Conservation (phyloP, 129 eudicot genomes). For the Centrapalus pauciflorus region DNA sequence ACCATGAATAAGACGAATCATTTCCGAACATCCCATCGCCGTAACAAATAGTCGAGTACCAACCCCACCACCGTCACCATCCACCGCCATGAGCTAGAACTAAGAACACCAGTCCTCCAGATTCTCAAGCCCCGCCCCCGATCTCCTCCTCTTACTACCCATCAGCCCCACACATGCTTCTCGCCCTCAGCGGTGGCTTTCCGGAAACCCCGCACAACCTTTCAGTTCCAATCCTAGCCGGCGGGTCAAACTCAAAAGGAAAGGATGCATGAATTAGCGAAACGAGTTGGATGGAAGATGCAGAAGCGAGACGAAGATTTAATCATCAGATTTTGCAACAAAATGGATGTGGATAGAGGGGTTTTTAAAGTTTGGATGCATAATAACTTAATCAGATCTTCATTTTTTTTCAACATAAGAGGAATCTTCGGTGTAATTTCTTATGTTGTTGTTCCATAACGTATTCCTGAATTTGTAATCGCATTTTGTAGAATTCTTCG, state of each 20-base stretch:
- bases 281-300: slow-evolving; percentile 81
- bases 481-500: slow-evolving; percentile 17
- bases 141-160: slow-evolving; percentile 84
- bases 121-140: slow-evolving; percentile 83
- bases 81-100: slow-evolving; percentile 46
- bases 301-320: slow-evolving; percentile 58
- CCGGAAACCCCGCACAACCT: slow-evolving; percentile 13
- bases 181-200: slow-evolving; percentile 62
- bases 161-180: slow-evolving; percentile 85
- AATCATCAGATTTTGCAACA: slow-evolving; percentile 43
- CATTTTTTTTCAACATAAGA: slow-evolving; percentile 22
- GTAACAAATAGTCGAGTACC: slow-evolving; percentile 51
- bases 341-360: slow-evolving; percentile 66
- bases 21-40: slow-evolving; percentile 17
- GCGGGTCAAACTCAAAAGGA: slow-evolving; percentile 36
- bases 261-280: slow-evolving; percentile 71
- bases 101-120: slow-evolving; percentile 38
- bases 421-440: slow-evolving; percentile 24
- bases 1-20: slow-evolving; percentile 72
- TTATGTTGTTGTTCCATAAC: slow-evolving; percentile 22
- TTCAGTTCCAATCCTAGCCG: slow-evolving; percentile 16
- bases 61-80: slow-evolving; percentile 82
- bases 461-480: slow-evolving; percentile 11
- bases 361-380: slow-evolving; percentile 95
- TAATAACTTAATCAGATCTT: slow-evolving; percentile 36